Conservation (phyloP, 371 early-diverging fungal species). For the Rhizopus delemar region DNA sequence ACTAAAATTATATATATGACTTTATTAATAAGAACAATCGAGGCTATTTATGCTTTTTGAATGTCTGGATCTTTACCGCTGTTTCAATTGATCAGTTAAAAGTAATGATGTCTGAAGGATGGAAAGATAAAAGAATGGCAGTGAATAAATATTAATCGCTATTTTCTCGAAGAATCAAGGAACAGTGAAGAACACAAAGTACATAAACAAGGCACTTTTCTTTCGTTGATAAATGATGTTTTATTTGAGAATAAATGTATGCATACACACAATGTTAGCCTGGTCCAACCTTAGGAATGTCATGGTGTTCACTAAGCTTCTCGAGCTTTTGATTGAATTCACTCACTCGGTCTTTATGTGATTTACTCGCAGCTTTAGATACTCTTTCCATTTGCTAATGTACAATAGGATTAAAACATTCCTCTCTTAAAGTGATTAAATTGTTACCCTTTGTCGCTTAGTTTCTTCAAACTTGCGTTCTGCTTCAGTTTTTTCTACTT, state of each 20-base stretch:
- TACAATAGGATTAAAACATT: neutral
- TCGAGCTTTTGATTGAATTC: slow-evolving; percentile 67
- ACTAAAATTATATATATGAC: too few species aligned
- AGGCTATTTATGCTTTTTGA: too few species aligned
- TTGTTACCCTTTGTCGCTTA: slow-evolving; percentile 55
- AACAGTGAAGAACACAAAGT: too few species aligned
- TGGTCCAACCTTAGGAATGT: slow-evolving; percentile 73
- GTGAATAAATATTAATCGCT: too few species aligned
- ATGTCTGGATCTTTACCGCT: too few species aligned
- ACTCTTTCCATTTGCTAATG: slow-evolving; percentile 68
- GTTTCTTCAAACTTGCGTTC: slow-evolving; percentile 65
- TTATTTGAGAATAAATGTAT: neutral
- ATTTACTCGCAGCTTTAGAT: slow-evolving; percentile 57
- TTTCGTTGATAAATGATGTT: slow-evolving; percentile 7
- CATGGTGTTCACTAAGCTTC: slow-evolving; percentile 70
- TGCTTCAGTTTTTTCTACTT: slow-evolving; percentile 60
- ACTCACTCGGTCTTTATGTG: slow-evolving; percentile 66
- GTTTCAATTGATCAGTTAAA: too few species aligned
- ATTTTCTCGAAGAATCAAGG: too few species aligned
- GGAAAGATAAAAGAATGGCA: too few species aligned
- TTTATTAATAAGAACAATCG: too few species aligned
- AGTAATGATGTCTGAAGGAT: too few species aligned
- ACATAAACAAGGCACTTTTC: neutral
- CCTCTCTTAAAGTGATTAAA: neutral
- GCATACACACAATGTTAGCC: slow-evolving; percentile 39